Evolutionary conservation across 345 rosid species (phyloP).

Genomic region (Sisymbrium irio): DNA sequence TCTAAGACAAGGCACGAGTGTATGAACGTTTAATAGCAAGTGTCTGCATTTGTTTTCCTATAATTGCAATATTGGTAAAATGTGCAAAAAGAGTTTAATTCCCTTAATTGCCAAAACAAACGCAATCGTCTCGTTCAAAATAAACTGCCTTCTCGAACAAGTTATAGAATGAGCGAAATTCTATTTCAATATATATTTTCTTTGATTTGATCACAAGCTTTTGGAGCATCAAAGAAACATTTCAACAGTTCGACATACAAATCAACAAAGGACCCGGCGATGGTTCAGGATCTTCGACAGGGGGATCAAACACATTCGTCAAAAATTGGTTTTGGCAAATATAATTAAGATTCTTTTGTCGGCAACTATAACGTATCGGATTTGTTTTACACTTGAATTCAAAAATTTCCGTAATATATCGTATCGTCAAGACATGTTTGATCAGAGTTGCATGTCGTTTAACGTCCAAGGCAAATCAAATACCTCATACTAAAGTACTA

Average conservation of each 20-base stretch:
- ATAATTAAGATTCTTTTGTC: not conserved
- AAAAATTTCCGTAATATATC: not conserved
- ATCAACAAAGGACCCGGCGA: slow-evolving; percentile 12
- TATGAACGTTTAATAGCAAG: not conserved
- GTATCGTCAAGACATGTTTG: not conserved
- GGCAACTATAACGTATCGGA: not conserved
- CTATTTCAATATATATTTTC: not conserved
- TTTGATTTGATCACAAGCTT: not conserved
- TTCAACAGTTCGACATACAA: not conserved
- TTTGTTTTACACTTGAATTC: too few relatives aligned
- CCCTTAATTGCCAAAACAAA: not conserved
- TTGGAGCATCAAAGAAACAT: not conserved
- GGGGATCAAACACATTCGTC: slow-evolving; percentile 14
- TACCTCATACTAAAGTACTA: not conserved
- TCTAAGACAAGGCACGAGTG: too few relatives aligned
- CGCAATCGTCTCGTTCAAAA: not conserved
- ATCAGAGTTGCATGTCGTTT: not conserved
- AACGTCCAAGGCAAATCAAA: slow-evolving; percentile 45
- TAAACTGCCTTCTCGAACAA: not conserved
- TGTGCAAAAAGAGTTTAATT: not conserved
- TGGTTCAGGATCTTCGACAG: not conserved
- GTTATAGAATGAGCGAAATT: not conserved
- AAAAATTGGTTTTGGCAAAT: not conserved
- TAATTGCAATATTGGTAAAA: too few relatives aligned
- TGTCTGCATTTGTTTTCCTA: not conserved